Evolutionary conservation across 495 filamentous ascomycete genomes (phyloP).

Genomic region (Trichocladium uniseriatum): DNA sequence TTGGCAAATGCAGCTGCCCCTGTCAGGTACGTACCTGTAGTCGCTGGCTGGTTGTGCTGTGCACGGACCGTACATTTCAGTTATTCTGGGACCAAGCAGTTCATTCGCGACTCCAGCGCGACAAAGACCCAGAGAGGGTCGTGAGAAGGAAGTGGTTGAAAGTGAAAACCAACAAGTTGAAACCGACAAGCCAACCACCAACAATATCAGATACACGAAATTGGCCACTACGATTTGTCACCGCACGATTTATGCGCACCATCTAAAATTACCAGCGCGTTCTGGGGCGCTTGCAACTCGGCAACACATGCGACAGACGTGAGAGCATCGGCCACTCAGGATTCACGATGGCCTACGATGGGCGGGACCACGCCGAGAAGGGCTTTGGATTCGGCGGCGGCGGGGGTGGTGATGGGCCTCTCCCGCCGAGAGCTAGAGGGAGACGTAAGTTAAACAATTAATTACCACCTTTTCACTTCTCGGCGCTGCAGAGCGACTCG

Average conservation of each 20-base stretch:
- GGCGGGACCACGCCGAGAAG: conserved; percentile 31
- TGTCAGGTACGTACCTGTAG: too few species aligned
- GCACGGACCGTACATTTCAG: conserved; percentile 3
- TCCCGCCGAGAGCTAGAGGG: conserved; percentile 19
- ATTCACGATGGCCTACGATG: conserved; percentile 36
- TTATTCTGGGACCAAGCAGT: too few species aligned
- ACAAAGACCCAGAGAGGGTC: background rate
- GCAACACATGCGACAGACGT: background rate
- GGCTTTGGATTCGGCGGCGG: conserved; percentile 13
- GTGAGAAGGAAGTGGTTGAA: background rate
- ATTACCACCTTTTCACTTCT: background rate
- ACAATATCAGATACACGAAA: too few species aligned
- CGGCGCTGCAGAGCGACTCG: too few species aligned
- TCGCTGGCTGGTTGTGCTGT: too few species aligned
- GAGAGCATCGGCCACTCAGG: background rate
- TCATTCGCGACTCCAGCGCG: background rate
- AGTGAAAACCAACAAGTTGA: background rate
- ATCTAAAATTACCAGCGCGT: too few species aligned
- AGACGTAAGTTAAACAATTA: conserved; percentile 11
- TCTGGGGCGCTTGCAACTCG: background rate
- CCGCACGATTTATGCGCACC: too few species aligned
- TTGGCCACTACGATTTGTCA: too few species aligned
- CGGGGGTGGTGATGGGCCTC: conserved; percentile 18
- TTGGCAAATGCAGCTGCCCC: too few species aligned
- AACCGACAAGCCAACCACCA: background rate